These are phyloP conservation scores for Scenedesmus sp. DNA, from an alignment of 163 green algal genomes.

Conservation along the genomic window DNA sequence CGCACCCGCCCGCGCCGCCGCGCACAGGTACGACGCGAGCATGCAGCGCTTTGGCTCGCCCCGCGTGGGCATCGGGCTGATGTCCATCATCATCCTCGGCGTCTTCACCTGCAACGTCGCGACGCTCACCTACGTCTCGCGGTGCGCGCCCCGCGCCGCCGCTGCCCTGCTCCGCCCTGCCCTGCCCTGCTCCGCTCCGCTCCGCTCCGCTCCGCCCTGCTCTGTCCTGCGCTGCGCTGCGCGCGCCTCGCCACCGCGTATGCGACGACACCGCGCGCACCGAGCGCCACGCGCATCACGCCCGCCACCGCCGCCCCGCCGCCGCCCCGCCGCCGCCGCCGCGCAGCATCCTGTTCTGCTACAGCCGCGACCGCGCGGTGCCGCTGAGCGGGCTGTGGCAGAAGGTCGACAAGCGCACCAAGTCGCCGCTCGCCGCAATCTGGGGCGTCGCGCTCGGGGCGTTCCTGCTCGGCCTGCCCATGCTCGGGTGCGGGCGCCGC, in stretches of 20 bases:
- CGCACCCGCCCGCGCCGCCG: too few relatives aligned
- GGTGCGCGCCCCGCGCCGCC: constrained; percentile 27
- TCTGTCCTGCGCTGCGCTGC: too few relatives aligned
- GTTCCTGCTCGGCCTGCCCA: constrained; percentile 55
- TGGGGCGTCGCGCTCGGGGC: constrained; percentile 54
- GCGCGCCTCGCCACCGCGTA: too few relatives aligned
- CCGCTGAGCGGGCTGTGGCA: constrained; percentile 57
- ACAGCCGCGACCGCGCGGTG: constrained; percentile 58
- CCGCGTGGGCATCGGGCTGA: constrained; percentile 45
- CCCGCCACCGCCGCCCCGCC: too few relatives aligned
- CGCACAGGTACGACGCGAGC: constrained; percentile 62
- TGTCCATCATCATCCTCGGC: constrained; percentile 48
- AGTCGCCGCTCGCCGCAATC: constrained; percentile 60
- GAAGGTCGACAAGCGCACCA: constrained; percentile 51
- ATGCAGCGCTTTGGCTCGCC: constrained; percentile 52
- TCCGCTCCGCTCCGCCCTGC: too few relatives aligned
- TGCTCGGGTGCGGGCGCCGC: constrained; percentile 53
- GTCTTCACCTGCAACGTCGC: constrained; percentile 57
- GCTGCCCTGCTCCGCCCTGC: too few relatives aligned
- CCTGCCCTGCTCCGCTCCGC: too few relatives aligned
- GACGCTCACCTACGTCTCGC: constrained; percentile 54
- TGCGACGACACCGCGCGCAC: too few relatives aligned
- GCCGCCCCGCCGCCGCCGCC: background rate
- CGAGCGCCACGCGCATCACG: too few relatives aligned
- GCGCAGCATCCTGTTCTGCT: constrained; percentile 61